phyloP scores from a whole-genome alignment of 306 rosid species.

The Ormosia semicastrata region DNA sequence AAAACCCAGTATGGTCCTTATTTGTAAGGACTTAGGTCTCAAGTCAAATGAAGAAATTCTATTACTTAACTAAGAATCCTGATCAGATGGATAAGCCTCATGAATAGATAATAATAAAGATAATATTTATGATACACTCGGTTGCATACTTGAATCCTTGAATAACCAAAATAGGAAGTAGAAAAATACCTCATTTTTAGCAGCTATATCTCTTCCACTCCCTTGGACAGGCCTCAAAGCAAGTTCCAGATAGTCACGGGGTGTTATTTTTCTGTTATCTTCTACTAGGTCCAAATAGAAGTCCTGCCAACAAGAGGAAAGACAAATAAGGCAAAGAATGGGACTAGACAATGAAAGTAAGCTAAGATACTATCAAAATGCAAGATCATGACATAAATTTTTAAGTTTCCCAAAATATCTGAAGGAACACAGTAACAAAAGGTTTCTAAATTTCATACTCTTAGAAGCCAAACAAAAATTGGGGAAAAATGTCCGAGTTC shows the following conservation, averaged over 20 bases:
- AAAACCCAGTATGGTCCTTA: background rate
- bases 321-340: slow-evolving; percentile 1
- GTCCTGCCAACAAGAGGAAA: slow-evolving; percentile 52
- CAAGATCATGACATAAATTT: background rate
- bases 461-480: slow-evolving; percentile 82
- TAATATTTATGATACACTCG: background rate
- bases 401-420: slow-evolving; percentile 6
- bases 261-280: slow-evolving; percentile 73
- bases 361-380: background rate
- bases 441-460: slow-evolving; percentile 45
- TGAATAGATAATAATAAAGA: background rate
- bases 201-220: slow-evolving; percentile 55
- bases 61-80: background rate
- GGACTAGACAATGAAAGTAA: background rate
- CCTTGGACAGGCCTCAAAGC: slow-evolving; percentile 80
- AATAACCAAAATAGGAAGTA: slow-evolving; percentile 4
- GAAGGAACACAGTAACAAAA: background rate
- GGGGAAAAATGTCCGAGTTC: slow-evolving; percentile 85
- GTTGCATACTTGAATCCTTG: background rate
- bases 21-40: background rate
- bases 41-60: background rate
- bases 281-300: slow-evolving; percentile 70
- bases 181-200: slow-evolving; percentile 65
- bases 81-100: background rate
- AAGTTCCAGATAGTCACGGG: slow-evolving; percentile 75